Percentiles rank a stretch among this genome's conserved stretches.
phyloP scores from a whole-genome alignment of 176 grass and related monocot species.

The Urochloa ruziziensis region DNA sequence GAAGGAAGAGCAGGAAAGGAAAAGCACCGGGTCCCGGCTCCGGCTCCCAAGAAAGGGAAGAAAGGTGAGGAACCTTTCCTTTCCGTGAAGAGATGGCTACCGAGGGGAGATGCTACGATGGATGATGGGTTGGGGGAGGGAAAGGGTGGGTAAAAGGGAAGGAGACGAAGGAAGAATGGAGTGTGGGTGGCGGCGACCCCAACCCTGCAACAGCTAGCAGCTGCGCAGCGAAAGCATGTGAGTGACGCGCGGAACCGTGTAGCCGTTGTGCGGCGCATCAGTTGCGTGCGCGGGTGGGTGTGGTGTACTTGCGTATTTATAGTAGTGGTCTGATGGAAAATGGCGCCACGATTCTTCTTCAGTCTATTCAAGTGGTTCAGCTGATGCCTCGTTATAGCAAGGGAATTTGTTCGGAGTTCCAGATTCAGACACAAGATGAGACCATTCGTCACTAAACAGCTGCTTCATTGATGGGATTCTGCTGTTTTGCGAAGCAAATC shows the following conservation, averaged over 20 bases:
- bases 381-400: neutral
- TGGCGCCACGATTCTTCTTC: neutral
- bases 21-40: neutral
- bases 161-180: neutral
- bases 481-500: neutral
- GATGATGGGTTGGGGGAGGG: neutral
- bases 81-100: conserved; percentile 29
- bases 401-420: neutral
- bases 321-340: neutral
- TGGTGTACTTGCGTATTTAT: neutral
- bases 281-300: too few relatives aligned
- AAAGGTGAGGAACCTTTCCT: conserved; percentile 13
- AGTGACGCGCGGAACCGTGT: neutral
- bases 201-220: neutral
- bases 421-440: neutral
- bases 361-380: neutral
- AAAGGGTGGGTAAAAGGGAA: neutral
- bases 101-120: neutral
- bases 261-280: neutral
- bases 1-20: neutral
- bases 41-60: neutral
- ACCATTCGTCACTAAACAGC: neutral
- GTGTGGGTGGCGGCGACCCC: neutral
- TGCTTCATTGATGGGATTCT: neutral
- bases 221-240: neutral